Evolutionary conservation across 805 yeast species (phyloP).

Genomic region (Komagataella pastoris): DNA sequence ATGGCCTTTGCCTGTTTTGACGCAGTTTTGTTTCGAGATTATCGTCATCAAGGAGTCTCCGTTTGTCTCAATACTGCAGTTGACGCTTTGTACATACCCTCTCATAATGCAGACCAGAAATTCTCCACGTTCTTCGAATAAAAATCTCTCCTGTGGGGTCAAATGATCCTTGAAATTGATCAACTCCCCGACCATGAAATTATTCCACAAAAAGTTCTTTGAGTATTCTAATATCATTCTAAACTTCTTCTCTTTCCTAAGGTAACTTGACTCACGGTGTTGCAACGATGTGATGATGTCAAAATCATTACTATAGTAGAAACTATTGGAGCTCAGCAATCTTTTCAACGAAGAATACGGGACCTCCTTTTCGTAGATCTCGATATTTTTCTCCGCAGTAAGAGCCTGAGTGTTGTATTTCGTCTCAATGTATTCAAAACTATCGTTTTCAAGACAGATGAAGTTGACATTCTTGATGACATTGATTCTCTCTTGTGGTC

Average conservation of each 20-base stretch:
- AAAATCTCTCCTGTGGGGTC: slow-evolving; percentile 21
- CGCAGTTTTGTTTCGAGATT: slow-evolving; percentile 37
- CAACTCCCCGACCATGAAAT: slow-evolving; percentile 29
- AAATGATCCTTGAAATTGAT: slow-evolving; percentile 31
- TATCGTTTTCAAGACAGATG: slow-evolving; percentile 45
- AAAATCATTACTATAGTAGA: slow-evolving; percentile 32
- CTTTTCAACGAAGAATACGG: slow-evolving; percentile 24
- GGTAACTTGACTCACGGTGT: slow-evolving; percentile 27
- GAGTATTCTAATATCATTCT: slow-evolving; percentile 26
- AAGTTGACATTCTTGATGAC: slow-evolving; percentile 50
- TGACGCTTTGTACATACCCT: slow-evolving; percentile 33
- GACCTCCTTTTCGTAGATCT: not conserved
- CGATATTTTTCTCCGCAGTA: not conserved
- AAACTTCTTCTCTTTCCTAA: slow-evolving; percentile 5
- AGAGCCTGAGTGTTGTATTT: slow-evolving; percentile 3
- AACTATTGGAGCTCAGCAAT: slow-evolving; percentile 26
- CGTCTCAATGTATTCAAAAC: slow-evolving; percentile 27
- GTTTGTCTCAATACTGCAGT: slow-evolving; percentile 10
- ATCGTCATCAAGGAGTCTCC: slow-evolving; percentile 26
- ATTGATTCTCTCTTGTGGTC: slow-evolving; percentile 37
- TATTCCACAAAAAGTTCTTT: slow-evolving; percentile 37
- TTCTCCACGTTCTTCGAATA: slow-evolving; percentile 28
- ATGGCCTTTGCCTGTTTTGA: slow-evolving; percentile 24
- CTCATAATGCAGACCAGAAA: slow-evolving; percentile 34
- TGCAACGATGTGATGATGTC: slow-evolving; percentile 32